phyloP scores from a whole-genome alignment of 306 rosid genomes.

The Casuarina glauca region DNA sequence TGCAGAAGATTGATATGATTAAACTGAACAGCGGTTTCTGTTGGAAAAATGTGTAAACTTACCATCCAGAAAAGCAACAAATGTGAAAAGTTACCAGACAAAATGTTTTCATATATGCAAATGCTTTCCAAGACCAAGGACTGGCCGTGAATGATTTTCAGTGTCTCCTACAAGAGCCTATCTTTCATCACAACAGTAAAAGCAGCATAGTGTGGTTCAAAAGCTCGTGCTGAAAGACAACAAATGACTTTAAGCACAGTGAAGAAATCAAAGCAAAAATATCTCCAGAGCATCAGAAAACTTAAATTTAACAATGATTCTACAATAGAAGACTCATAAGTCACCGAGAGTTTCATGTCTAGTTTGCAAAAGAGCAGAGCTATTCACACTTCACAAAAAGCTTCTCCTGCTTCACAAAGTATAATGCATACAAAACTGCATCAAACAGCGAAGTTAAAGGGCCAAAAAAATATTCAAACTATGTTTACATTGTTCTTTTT shows the following conservation, averaged over 20 bases:
- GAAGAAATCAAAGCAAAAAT: neutral
- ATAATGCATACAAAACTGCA: neutral
- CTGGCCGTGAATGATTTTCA: neutral
- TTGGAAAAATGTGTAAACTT: too few relatives aligned
- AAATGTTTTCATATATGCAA: neutral
- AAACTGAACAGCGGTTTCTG: neutral
- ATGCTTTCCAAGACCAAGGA: neutral
- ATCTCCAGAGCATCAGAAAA: neutral
- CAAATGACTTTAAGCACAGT: neutral
- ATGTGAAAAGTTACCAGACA: neutral
- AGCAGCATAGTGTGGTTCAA: neutral
- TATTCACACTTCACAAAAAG: neutral
- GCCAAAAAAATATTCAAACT: neutral
- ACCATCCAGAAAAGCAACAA: neutral
- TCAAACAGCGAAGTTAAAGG: neutral
- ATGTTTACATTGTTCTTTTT: neutral
- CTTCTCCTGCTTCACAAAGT: neutral
- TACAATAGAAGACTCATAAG: neutral
- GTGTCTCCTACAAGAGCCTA: neutral
- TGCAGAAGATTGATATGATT: neutral
- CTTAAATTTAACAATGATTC: neutral
- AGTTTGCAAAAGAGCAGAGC: conserved; percentile 3
- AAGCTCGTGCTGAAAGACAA: neutral
- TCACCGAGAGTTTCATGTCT: neutral
- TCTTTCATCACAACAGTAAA: neutral